Conservation (phyloP, 192 early-diverging fungal genomes). For the Coemansia sp. region DNA sequence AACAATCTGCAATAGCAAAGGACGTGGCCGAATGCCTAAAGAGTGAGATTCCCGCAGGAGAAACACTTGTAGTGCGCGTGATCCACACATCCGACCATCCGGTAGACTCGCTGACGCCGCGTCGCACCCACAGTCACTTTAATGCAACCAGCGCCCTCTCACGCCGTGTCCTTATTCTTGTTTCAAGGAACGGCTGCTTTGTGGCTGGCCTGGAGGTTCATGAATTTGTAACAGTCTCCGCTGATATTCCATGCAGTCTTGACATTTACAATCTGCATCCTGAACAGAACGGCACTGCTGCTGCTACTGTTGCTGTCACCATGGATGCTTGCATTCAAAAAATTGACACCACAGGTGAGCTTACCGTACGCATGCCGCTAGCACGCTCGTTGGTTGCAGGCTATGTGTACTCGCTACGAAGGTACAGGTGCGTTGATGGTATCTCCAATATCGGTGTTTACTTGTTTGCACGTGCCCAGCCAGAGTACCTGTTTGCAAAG, state of each 20-base stretch:
- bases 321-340: constrained; percentile 50
- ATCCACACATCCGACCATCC: constrained; percentile 34
- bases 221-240: constrained; percentile 36
- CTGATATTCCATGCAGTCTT: constrained; percentile 7
- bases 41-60: constrained; percentile 23
- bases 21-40: constrained; percentile 32
- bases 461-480: constrained; percentile 83
- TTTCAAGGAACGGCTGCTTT: constrained; percentile 24
- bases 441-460: constrained; percentile 40
- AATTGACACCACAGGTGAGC: constrained; percentile 45
- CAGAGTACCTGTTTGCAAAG: constrained; percentile 78
- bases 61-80: constrained; percentile 28
- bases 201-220: constrained; percentile 45
- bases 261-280: not conserved
- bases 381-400: constrained; percentile 35
- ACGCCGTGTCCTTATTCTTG: constrained; percentile 42
- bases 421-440: constrained; percentile 18
- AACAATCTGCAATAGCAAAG: constrained; percentile 11
- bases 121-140: constrained; percentile 24
- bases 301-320: not conserved
- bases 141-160: constrained; percentile 25
- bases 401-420: constrained; percentile 32
- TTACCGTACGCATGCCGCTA: constrained; percentile 22
- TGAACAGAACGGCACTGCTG: not conserved
- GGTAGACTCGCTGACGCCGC: constrained; percentile 45